A percentile compares a stretch with the other conserved stretches of the same genome.
phyloP scores from a whole-genome alignment of 805 yeast species.

The Zygoascus bituminiphila region DNA sequence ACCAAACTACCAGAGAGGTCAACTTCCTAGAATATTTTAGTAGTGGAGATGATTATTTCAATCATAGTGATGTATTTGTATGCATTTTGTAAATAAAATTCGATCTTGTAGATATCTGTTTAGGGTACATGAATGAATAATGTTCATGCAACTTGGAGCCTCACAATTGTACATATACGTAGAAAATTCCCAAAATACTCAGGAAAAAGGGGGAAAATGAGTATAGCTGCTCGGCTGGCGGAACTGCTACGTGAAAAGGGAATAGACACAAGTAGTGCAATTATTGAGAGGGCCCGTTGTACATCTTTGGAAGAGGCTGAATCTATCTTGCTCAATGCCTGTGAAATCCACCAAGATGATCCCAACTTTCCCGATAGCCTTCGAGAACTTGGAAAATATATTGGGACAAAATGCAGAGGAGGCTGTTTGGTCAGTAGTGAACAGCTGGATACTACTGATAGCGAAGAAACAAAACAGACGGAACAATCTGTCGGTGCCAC shows the following conservation, averaged over 20 bases:
- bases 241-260: neutral
- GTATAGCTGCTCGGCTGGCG: neutral
- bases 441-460: neutral
- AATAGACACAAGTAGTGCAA: neutral
- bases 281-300: constrained; percentile 3
- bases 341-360: constrained; percentile 39
- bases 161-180: neutral
- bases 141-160: neutral
- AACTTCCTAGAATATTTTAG: neutral
- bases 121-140: neutral
- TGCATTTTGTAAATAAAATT: neutral
- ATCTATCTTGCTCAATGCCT: constrained; percentile 33
- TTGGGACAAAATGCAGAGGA: neutral
- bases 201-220: neutral
- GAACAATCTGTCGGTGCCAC: neutral
- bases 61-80: neutral
- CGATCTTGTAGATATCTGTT: neutral
- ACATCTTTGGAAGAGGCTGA: constrained; percentile 34
- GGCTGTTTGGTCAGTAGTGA: neutral
- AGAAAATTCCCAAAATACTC: neutral
- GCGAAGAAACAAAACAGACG: neutral
- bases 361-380: constrained; percentile 34
- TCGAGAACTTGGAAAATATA: neutral
- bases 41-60: too few species aligned
- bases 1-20: neutral